These are phyloP conservation scores for Colletotrichum sp. DNA, from an alignment of 2,329 filamentous ascomycete species.

Conservation along the genomic window DNA sequence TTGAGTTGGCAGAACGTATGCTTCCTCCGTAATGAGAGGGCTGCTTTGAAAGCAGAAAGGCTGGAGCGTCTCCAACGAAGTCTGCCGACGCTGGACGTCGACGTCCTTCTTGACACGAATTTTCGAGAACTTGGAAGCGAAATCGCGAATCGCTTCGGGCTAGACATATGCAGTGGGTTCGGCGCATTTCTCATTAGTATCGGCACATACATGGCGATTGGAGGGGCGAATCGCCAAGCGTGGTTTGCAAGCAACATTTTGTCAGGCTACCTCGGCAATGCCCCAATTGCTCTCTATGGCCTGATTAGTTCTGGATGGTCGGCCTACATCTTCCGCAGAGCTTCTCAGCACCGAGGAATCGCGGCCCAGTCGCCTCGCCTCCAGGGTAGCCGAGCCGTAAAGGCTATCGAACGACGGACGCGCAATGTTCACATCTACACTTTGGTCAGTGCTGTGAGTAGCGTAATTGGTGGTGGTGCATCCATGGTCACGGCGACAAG, in stretches of 20 bases:
- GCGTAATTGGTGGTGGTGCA: slow-evolving; percentile 51
- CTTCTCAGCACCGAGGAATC: slow-evolving; percentile 36
- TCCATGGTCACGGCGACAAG: slow-evolving; percentile 53
- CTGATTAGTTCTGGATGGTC: slow-evolving; percentile 55
- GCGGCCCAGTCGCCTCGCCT: slow-evolving; percentile 28
- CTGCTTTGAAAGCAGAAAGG: slow-evolving; percentile 29
- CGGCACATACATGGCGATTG: slow-evolving; percentile 60
- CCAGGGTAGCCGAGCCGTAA: slow-evolving; percentile 26
- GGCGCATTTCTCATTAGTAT: slow-evolving; percentile 53
- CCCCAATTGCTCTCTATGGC: slow-evolving; percentile 52
- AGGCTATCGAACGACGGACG: slow-evolving; percentile 39
- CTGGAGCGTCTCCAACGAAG: neutral
- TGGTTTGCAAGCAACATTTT: slow-evolving; percentile 55
- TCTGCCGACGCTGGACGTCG: slow-evolving; percentile 26
- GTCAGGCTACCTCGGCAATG: slow-evolving; percentile 61
- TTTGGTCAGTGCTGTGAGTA: slow-evolving; percentile 46
- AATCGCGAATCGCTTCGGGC: slow-evolving; percentile 51
- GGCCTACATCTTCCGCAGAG: slow-evolving; percentile 42
- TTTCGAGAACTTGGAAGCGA: slow-evolving; percentile 56
- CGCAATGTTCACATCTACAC: slow-evolving; percentile 49
- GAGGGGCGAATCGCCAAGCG: slow-evolving; percentile 45
- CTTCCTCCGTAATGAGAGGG: slow-evolving; percentile 47
- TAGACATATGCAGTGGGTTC: slow-evolving; percentile 55
- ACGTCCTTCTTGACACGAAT: slow-evolving; percentile 47
- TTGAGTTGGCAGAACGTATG: slow-evolving; percentile 50